Evolutionary conservation across 805 yeast species (phyloP), one percentile per base, ranked within the genome.

Genomic region (Kodamaea jinghongensis): DNA sequence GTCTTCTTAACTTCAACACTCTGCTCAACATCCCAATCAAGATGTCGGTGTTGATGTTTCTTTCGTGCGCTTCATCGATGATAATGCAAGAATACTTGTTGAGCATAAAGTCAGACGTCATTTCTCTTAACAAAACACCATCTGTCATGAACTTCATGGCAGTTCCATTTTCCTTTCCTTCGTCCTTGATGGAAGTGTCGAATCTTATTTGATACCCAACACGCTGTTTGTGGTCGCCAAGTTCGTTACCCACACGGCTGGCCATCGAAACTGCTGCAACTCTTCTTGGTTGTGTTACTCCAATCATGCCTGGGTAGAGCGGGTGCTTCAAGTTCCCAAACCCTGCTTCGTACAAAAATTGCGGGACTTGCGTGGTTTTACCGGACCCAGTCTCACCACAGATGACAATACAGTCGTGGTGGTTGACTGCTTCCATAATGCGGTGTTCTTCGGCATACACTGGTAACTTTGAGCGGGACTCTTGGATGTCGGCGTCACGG

Each of bases 361-460:
- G 99, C 0, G 99, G 99, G 4, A 93, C 90, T 63, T 93, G 99
- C 0, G 99, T 93, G 1, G 99, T 93, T 60, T 93, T 93, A 63
- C 99, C 99, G 2, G 97, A 89, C 52, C 99, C 99, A 1, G 99
- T 93, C 53, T 90, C 98, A 71, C 99, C 99, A 67, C 97, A 91
- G 17, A 93, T 73, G 10, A 93, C 83, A 0, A 90, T 80, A 44
- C 91, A 84, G 53, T 90, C 96, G 55, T 91, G 86, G 54, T 91
- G 95, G 56, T 86, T 86, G 36, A 93, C 77, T 1, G 96, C 96
- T 58, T 93, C 99, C 97, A 93, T 88, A 36, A 93, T 86, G 40
- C 80, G 71, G 58, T 87, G 96, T 55, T 93, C 99, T 60, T 88
- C 96, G 5, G 83, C 83, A 46, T 78, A 85, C 0, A 93, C 97